Conservation (phyloP, 1,139 yeast genomes). For the Citeromyces hawaiiensis region DNA sequence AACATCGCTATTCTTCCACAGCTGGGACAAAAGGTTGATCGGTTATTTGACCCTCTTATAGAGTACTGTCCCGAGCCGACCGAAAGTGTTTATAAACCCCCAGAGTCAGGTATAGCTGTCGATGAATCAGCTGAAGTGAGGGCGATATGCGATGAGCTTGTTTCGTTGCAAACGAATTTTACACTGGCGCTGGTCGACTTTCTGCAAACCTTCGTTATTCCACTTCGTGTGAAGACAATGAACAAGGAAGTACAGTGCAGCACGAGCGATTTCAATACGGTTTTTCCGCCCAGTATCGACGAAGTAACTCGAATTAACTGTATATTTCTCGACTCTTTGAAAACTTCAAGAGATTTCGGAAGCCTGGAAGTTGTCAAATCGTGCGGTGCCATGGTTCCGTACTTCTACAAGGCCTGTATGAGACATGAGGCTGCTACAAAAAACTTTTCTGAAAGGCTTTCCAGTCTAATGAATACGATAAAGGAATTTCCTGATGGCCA, state of each 20-base stretch:
- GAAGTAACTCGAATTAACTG: constrained; percentile 85
- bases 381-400: constrained; percentile 70
- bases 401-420: constrained; percentile 83
- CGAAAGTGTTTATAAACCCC: constrained; percentile 50
- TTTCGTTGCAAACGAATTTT: constrained; percentile 58
- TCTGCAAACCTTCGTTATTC: constrained; percentile 66
- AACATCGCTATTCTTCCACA: constrained; percentile 58
- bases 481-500: constrained; percentile 15
- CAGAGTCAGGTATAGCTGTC: constrained; percentile 12
- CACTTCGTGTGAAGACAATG: constrained; percentile 59
- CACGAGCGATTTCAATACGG: constrained; percentile 49
- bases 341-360: constrained; percentile 55
- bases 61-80: constrained; percentile 89
- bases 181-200: constrained; percentile 62
- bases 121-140: constrained; percentile 5
- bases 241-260: constrained; percentile 33
- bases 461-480: constrained; percentile 9
- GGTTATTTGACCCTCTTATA: constrained; percentile 74
- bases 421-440: constrained; percentile 87
- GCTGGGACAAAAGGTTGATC: constrained; percentile 78
- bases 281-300: constrained; percentile 91
- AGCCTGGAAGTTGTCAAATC: constrained; percentile 65
- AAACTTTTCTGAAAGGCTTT: constrained; percentile 31
- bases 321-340: constrained; percentile 63
- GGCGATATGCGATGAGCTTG: constrained; percentile 32